A percentile compares a stretch with the other conserved stretches of the same genome.
These are phyloP conservation scores for Camelina neglecta DNA, from an alignment of 345 rosid genomes.

Conservation along the genomic window DNA sequence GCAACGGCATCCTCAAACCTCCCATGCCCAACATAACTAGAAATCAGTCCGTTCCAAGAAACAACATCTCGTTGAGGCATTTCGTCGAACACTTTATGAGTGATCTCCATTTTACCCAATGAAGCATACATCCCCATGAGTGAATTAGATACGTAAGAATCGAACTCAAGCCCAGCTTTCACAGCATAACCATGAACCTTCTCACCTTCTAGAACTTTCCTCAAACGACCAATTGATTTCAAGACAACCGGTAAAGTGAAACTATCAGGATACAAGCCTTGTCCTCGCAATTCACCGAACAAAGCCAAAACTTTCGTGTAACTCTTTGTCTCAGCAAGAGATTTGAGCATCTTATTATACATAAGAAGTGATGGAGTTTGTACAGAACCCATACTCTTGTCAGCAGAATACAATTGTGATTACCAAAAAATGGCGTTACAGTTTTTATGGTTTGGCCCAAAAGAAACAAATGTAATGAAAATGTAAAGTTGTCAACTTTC, in stretches of 20 bases:
- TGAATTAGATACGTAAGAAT: conserved; percentile 66
- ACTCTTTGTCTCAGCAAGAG: conserved; percentile 49
- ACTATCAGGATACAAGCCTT: conserved; percentile 70
- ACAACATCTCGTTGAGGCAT: conserved; percentile 69
- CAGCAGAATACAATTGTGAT: neutral
- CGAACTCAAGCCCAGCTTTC: conserved; percentile 63
- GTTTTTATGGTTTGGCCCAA: neutral
- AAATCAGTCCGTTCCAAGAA: conserved; percentile 77
- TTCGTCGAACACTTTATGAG: conserved; percentile 65
- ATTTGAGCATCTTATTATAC: conserved; percentile 68
- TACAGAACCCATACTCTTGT: conserved; percentile 28
- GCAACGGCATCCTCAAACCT: conserved; percentile 60
- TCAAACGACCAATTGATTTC: conserved; percentile 50
- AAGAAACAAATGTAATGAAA: neutral
- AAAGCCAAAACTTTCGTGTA: conserved; percentile 51
- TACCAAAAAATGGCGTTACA: neutral
- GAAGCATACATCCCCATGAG: conserved; percentile 70
- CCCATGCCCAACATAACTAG: conserved; percentile 56
- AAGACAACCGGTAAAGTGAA: conserved; percentile 75
- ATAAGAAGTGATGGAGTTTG: conserved; percentile 49
- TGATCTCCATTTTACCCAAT: conserved; percentile 44
- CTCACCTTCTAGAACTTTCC: conserved; percentile 48
- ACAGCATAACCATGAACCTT: conserved; percentile 60
- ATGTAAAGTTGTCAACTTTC: conserved; percentile 14
- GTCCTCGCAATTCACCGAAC: conserved; percentile 54